Evolutionary conservation across 2,329 filamentous ascomycete genomes (phyloP).

Genomic region (Cryphonectria radicalis): DNA sequence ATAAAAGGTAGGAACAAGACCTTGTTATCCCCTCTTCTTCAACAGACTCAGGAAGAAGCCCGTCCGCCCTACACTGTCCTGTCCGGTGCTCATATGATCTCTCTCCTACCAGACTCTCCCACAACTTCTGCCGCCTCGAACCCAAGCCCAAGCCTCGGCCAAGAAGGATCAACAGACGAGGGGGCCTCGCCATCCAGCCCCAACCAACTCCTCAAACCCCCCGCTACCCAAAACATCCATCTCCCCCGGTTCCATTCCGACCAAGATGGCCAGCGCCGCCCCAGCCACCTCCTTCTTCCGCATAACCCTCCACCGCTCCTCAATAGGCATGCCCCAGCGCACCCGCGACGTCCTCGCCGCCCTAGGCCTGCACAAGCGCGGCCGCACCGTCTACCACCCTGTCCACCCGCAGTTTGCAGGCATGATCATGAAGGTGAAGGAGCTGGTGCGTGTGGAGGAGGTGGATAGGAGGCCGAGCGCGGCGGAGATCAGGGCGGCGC

Average conservation of each 20-base stretch:
- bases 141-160: not conserved
- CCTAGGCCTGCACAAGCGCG: constrained; percentile 82
- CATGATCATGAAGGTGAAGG: constrained; percentile 93
- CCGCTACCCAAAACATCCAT: not conserved
- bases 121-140: not conserved
- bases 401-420: constrained; percentile 81
- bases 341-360: constrained; percentile 81
- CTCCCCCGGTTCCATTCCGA: not conserved
- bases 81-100: not conserved
- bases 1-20: not conserved
- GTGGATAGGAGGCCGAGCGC: constrained; percentile 68
- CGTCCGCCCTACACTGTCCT: not conserved
- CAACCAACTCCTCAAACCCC: too few relatives aligned
- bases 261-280: constrained; percentile 12
- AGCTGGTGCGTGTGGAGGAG: constrained; percentile 82
- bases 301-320: constrained; percentile 86
- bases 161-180: not conserved
- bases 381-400: constrained; percentile 87
- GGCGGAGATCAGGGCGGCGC: constrained; percentile 69
- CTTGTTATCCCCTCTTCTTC: not conserved
- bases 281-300: constrained; percentile 79
- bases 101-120: not conserved
- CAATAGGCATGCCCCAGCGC: constrained; percentile 83
- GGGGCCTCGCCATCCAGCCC: not conserved
- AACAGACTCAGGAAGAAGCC: not conserved